phyloP scores from a whole-genome alignment of 768 basidiomycete species.

The Termitomyces heimii region DNA sequence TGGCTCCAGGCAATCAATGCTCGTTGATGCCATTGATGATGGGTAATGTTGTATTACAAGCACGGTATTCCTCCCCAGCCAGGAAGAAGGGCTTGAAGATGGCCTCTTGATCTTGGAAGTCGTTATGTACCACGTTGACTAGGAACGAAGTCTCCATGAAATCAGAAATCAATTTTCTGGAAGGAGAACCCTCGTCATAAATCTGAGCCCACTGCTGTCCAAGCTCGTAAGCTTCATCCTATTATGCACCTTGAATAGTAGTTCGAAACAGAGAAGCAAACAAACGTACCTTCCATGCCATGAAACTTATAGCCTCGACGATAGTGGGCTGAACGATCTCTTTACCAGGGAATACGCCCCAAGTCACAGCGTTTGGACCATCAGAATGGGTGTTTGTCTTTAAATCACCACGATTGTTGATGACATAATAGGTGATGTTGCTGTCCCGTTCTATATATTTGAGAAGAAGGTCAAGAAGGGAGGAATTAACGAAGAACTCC shows the following conservation, averaged over 20 bases:
- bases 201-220: slow-evolving; percentile 87
- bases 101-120: slow-evolving; percentile 78
- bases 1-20: slow-evolving; percentile 20
- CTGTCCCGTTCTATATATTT: slow-evolving; percentile 81
- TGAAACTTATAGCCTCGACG: slow-evolving; percentile 95
- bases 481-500: slow-evolving; percentile 87
- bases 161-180: slow-evolving; percentile 68
- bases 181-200: slow-evolving; percentile 72
- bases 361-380: slow-evolving; percentile 97
- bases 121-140: slow-evolving; percentile 95
- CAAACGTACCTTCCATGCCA: slow-evolving; percentile 87
- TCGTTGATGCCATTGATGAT: slow-evolving; percentile 30
- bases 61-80: slow-evolving; percentile 58
- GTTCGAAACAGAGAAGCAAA: neutral
- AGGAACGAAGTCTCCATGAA: slow-evolving; percentile 81
- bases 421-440: slow-evolving; percentile 93
- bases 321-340: slow-evolving; percentile 96
- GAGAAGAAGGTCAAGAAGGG: slow-evolving; percentile 66
- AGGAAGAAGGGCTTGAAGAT: slow-evolving; percentile 87
- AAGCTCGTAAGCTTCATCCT: slow-evolving; percentile 94
- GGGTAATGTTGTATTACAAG: slow-evolving; percentile 27
- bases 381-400: slow-evolving; percentile 93
- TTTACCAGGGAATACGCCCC: slow-evolving; percentile 97
- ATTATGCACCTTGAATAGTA: slow-evolving; percentile 5
- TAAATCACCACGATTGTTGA: slow-evolving; percentile 93